A percentile compares a stretch with the other conserved stretches of the same genome.
These are phyloP conservation scores for Oryza rufipogon DNA, from an alignment of 176 grass and related monocot species.

Conservation along the genomic window DNA sequence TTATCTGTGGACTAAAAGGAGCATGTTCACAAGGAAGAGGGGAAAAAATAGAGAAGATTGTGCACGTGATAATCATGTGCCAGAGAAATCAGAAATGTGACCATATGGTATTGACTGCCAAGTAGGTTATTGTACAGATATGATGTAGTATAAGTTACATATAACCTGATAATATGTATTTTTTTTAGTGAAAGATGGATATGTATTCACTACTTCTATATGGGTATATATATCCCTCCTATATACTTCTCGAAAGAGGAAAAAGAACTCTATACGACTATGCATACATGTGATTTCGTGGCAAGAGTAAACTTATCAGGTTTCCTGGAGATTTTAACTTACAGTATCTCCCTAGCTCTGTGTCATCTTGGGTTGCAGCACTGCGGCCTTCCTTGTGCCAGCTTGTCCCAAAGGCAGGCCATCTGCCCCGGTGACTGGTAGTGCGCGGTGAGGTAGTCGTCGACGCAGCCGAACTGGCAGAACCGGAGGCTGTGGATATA, in stretches of 20 bases:
- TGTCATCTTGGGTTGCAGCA: conserved; percentile 69
- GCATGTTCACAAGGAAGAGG: neutral
- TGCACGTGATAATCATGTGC: conserved; percentile 15
- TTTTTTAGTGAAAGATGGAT: neutral
- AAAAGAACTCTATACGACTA: neutral
- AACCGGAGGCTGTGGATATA: conserved; percentile 55
- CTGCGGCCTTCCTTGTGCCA: conserved; percentile 41
- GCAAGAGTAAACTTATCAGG: conserved; percentile 9
- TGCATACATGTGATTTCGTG: conserved; percentile 19
- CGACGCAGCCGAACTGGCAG: conserved; percentile 63
- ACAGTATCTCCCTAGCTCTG: neutral
- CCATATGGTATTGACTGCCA: neutral
- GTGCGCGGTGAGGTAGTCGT: conserved; percentile 62
- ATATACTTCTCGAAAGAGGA: conserved; percentile 11
- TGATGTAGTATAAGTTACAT: neutral
- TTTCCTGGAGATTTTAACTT: neutral
- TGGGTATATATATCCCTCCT: neutral
- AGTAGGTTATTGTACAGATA: conserved; percentile 36
- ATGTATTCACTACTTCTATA: neutral
- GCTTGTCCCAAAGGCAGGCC: conserved; percentile 74
- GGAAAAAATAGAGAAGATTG: neutral
- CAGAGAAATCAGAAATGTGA: neutral
- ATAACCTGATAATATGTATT: neutral
- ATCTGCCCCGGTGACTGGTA: conserved; percentile 78
- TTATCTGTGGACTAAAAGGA: neutral